Evolutionary conservation across 2,329 filamentous ascomycete species (phyloP).

Genomic region (Periconia digitata): DNA sequence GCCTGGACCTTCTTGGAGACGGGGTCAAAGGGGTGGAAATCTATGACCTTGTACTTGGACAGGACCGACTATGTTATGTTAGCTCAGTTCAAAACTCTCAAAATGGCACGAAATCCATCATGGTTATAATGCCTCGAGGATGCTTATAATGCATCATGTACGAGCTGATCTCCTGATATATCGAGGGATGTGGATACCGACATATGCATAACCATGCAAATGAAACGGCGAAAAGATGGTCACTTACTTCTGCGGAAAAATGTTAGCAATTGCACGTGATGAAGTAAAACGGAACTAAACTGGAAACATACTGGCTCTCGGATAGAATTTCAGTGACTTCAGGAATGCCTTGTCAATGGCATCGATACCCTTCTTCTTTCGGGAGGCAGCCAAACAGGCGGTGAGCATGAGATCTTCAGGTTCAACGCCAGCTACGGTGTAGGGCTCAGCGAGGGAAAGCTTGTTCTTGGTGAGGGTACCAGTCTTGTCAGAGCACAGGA

Average conservation of each 20-base stretch:
- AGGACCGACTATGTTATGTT: slow-evolving; percentile 76
- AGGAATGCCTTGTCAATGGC: slow-evolving; percentile 95
- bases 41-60: slow-evolving; percentile 79
- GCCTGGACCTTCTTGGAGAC: slow-evolving; percentile 92
- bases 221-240: too few relatives aligned
- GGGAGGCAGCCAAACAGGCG: slow-evolving; percentile 83
- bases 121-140: too few relatives aligned
- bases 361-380: slow-evolving; percentile 95
- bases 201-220: too few relatives aligned
- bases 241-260: too few relatives aligned
- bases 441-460: slow-evolving; percentile 82
- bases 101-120: too few relatives aligned
- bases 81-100: too few relatives aligned
- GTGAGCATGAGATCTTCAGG: slow-evolving; percentile 89
- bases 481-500: slow-evolving; percentile 93
- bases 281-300: too few relatives aligned
- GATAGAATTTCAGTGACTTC: slow-evolving; percentile 80
- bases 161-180: too few relatives aligned
- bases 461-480: slow-evolving; percentile 95
- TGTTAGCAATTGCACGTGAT: too few relatives aligned
- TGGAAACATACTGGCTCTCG: too few relatives aligned
- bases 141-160: too few relatives aligned
- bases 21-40: slow-evolving; percentile 87
- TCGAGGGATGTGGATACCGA: too few relatives aligned
- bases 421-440: slow-evolving; percentile 78